Evolutionary conservation across 2,329 filamentous ascomycete genomes (phyloP).

Genomic region (Cercospora nicotianae): DNA sequence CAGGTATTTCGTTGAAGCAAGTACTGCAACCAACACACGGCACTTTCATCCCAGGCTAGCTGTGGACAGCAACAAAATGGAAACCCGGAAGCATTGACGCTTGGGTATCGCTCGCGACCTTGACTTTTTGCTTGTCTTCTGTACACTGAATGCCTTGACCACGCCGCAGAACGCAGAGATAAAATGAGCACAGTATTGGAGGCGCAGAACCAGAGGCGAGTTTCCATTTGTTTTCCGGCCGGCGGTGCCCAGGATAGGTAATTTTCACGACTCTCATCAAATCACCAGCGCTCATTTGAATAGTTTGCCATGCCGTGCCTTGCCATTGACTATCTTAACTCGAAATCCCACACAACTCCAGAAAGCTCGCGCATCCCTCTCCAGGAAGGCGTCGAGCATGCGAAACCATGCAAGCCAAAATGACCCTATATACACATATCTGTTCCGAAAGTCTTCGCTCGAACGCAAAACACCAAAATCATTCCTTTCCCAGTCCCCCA

Average conservation of each 20-base stretch:
- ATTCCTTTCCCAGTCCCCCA: background rate
- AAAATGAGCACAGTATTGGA: too few relatives aligned
- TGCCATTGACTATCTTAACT: background rate
- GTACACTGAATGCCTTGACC: too few relatives aligned
- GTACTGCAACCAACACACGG: background rate
- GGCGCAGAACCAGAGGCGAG: too few relatives aligned
- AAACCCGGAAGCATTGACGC: too few relatives aligned
- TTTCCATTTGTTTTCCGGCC: too few relatives aligned
- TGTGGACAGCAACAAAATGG: too few relatives aligned
- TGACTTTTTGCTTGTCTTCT: too few relatives aligned
- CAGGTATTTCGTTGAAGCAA: background rate
- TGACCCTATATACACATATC: background rate
- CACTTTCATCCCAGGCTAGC: background rate
- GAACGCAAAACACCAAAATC: background rate
- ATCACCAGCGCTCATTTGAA: too few relatives aligned
- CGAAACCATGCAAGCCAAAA: background rate
- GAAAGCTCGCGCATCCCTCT: conserved; percentile 11
- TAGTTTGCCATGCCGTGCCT: background rate
- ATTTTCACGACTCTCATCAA: too few relatives aligned
- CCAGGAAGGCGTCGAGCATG: background rate
- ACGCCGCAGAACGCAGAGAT: too few relatives aligned
- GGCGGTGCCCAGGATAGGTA: too few relatives aligned
- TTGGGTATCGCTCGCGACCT: too few relatives aligned
- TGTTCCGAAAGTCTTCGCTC: conserved; percentile 1
- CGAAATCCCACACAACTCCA: background rate